phyloP scores from a whole-genome alignment of 78 protist genomes.

The Planoprotostelium fungivorum region DNA sequence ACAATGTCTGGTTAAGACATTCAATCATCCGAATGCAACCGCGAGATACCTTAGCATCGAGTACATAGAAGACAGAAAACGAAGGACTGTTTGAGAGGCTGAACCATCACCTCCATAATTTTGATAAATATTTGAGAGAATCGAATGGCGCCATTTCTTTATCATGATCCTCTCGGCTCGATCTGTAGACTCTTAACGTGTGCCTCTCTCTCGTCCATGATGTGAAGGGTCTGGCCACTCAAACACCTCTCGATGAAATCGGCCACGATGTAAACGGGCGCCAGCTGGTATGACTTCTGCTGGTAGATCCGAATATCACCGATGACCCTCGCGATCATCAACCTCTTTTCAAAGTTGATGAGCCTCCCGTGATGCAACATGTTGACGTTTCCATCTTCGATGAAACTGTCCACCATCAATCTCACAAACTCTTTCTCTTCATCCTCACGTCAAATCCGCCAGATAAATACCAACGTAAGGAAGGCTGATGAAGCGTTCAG shows the following conservation, averaged over 20 bases:
- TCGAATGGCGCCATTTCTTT: no score
- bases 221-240: not conserved
- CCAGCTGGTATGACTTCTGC: not conserved
- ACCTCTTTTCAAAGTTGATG: conserved; percentile 13
- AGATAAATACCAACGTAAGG: conserved; percentile 72
- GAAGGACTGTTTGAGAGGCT: no score
- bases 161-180: no score
- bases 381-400: conserved; percentile 69
- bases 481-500: no score
- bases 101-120: no score
- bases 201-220: not conserved
- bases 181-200: not conserved
- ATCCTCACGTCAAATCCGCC: conserved; percentile 36
- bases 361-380: not conserved
- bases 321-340: not conserved
- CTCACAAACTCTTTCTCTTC: no score
- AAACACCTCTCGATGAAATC: not conserved
- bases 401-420: conserved; percentile 27
- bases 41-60: no score
- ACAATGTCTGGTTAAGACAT: no score
- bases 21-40: no score
- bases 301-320: not conserved
- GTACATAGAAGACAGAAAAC: no score
- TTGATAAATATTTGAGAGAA: no score
- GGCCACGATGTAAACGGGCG: not conserved